These are phyloP conservation scores for Trichoderma virens DNA, from an alignment of 495 filamentous ascomycete genomes.

Conservation along the genomic window DNA sequence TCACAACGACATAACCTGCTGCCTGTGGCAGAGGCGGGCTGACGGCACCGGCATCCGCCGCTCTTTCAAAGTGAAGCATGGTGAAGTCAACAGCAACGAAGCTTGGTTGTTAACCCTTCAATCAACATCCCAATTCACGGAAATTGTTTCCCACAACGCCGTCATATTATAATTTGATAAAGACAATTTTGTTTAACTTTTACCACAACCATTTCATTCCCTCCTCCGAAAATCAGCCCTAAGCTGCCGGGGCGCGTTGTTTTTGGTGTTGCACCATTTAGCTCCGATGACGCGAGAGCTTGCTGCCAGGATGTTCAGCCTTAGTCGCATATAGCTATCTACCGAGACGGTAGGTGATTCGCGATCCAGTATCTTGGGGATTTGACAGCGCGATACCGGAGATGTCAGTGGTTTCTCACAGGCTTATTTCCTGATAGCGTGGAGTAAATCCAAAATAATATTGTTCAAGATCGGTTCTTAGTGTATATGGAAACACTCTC, in stretches of 20 bases:
- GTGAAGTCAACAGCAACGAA: background rate
- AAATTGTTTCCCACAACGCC: background rate
- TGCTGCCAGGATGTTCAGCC: background rate
- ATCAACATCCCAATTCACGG: background rate
- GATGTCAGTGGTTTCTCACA: background rate
- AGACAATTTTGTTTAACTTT: background rate
- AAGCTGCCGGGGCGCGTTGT: background rate
- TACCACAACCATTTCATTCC: background rate
- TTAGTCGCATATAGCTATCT: background rate
- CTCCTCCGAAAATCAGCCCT: background rate
- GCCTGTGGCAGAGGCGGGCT: background rate
- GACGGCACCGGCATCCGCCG: background rate
- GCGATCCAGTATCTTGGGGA: background rate
- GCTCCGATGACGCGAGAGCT: constrained; percentile 4
- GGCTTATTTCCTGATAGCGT: background rate
- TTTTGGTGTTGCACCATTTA: background rate
- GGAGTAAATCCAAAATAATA: background rate
- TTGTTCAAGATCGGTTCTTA: background rate
- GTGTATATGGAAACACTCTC: background rate
- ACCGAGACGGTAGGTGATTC: background rate
- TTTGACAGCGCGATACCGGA: background rate
- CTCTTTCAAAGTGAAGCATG: background rate
- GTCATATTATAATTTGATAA: background rate
- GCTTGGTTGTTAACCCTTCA: background rate
- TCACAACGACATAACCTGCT: background rate